A percentile compares a stretch with the other conserved stretches of the same genome.
phyloP scores from a whole-genome alignment of 495 filamentous ascomycete species.

The Daldinia bambusicola region DNA sequence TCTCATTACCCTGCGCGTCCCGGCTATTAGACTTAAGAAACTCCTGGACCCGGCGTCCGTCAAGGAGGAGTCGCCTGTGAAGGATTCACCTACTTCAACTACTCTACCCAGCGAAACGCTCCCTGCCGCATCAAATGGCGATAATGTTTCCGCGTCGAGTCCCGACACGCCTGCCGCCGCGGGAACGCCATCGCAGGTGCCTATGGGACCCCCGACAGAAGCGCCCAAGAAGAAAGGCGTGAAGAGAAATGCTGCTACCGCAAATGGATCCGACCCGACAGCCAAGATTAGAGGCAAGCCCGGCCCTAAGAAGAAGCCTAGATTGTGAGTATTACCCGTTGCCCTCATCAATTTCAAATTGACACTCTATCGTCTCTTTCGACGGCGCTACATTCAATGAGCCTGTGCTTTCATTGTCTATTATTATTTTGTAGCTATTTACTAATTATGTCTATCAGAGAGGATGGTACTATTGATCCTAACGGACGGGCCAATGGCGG shows the following conservation, averaged over 20 bases:
- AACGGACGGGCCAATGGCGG: slow-evolving; percentile 49
- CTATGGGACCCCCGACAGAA: slow-evolving; percentile 65
- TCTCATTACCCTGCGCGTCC: slow-evolving; percentile 54
- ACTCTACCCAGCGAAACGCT: slow-evolving; percentile 35
- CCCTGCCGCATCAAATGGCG: slow-evolving; percentile 47
- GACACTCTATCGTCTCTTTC: neutral
- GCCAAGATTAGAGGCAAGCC: slow-evolving; percentile 84
- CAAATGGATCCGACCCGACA: slow-evolving; percentile 64
- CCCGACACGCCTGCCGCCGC: slow-evolving; percentile 56
- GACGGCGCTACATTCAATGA: neutral
- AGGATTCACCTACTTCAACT: slow-evolving; percentile 44
- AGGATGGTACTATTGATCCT: slow-evolving; percentile 68
- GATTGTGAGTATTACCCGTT: slow-evolving; percentile 73
- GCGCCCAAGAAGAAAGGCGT: slow-evolving; percentile 70
- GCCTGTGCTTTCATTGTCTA: neutral
- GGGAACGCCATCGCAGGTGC: slow-evolving; percentile 55
- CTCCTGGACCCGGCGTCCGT: slow-evolving; percentile 56
- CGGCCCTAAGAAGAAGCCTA: slow-evolving; percentile 93
- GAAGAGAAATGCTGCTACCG: slow-evolving; percentile 57
- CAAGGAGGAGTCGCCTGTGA: slow-evolving; percentile 56
- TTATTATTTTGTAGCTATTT: slow-evolving; percentile 35
- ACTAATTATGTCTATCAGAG: slow-evolving; percentile 59
- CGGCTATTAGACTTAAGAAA: slow-evolving; percentile 53
- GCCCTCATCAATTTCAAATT: neutral
- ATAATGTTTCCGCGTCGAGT: slow-evolving; percentile 61